phyloP scores from a whole-genome alignment of 352 stramenopile species.

The Phytophthora multivora region DNA sequence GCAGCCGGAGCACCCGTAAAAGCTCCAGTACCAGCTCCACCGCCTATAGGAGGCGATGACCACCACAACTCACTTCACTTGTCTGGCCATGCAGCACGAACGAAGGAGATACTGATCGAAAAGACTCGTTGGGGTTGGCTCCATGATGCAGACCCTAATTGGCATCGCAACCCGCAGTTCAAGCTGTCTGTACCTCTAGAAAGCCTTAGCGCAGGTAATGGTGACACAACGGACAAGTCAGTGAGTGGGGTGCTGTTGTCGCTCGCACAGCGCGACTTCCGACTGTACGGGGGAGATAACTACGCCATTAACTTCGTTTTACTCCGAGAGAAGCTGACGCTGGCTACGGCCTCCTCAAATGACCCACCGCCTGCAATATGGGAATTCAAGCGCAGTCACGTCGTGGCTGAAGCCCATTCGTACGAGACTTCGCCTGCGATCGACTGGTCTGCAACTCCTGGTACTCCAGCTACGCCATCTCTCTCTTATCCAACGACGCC shows the following conservation, averaged over 20 bases:
- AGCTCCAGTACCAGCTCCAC: conserved; percentile 6
- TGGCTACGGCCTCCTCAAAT: conserved; percentile 41
- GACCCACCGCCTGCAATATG: conserved; percentile 49
- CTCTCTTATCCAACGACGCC: conserved; percentile 30
- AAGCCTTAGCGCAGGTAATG: conserved; percentile 1
- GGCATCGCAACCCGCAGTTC: conserved; percentile 93
- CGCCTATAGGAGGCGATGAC: conserved; percentile 14
- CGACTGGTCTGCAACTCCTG: conserved; percentile 21
- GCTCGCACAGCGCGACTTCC: conserved; percentile 85
- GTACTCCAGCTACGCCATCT: conserved; percentile 22
- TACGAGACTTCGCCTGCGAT: conserved; percentile 38
- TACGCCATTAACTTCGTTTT: conserved; percentile 90
- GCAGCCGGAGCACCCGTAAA: conserved; percentile 47
- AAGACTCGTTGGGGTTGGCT: conserved; percentile 74
- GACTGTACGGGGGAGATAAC: conserved; percentile 82
- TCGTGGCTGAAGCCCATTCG: conserved; percentile 76
- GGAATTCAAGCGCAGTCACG: conserved; percentile 67
- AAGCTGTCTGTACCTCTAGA: conserved; percentile 51
- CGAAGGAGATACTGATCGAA: conserved; percentile 47
- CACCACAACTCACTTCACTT: conserved; percentile 13
- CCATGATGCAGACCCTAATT: conserved; percentile 81
- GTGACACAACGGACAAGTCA: conserved; percentile 11
- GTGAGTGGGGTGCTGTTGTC: conserved; percentile 64
- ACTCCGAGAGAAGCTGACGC: conserved; percentile 63
- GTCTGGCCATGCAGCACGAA: not conserved